Percentiles rank a stretch among this genome's conserved stretches.
phyloP scores from a whole-genome alignment of 805 yeast genomes.

The Komagataella mondaviorum region DNA sequence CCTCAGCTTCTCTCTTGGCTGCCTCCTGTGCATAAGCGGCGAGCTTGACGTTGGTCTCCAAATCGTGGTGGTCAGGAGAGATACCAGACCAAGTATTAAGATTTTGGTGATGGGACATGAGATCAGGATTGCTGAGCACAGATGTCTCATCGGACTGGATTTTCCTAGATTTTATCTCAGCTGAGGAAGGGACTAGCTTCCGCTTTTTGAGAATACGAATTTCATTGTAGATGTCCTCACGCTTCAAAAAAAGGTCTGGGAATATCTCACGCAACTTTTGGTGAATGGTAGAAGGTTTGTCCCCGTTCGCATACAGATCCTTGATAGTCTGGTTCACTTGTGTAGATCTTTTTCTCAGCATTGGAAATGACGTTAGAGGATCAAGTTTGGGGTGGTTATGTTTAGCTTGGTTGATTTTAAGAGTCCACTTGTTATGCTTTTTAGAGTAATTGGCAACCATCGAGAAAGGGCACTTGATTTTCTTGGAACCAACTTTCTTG shows the following conservation, averaged over 20 bases:
- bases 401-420: constrained; percentile 39
- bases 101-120: constrained; percentile 1
- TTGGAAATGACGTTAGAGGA: constrained; percentile 41
- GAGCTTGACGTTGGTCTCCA: background rate
- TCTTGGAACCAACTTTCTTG: constrained; percentile 26
- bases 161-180: constrained; percentile 14
- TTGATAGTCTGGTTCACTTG: constrained; percentile 37
- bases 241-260: constrained; percentile 38
- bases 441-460: constrained; percentile 44
- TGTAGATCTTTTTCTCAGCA: constrained; percentile 39
- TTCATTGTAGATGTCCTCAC: constrained; percentile 46
- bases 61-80: constrained; percentile 1
- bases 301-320: constrained; percentile 39
- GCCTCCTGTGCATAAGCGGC: constrained; percentile 2
- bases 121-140: background rate
- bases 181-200: constrained; percentile 16
- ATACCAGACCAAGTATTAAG: background rate
- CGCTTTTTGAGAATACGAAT: constrained; percentile 42
- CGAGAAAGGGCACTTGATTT: constrained; percentile 43
- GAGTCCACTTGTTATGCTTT: constrained; percentile 34
- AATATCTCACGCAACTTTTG: constrained; percentile 34
- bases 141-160: constrained; percentile 1
- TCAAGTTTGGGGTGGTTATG: constrained; percentile 47
- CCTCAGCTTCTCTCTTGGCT: constrained; percentile 5
- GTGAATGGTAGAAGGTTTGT: constrained; percentile 41